Evolutionary conservation across 2,329 filamentous ascomycete genomes (phyloP).

Genomic region (Berkeleyomyces rouxiae): DNA sequence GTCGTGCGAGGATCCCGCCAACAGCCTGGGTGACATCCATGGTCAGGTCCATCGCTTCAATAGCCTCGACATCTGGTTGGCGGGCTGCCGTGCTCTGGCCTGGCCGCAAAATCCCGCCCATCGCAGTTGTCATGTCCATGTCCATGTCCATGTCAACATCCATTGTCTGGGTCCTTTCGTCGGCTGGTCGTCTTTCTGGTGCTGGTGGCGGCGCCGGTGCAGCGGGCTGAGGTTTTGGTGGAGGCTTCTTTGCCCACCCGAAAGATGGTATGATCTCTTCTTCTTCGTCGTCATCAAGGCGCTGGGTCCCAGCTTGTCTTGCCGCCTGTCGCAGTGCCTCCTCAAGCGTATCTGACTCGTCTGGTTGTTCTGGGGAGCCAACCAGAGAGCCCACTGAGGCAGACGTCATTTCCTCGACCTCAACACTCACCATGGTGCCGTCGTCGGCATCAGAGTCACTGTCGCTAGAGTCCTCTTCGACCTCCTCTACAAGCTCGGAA

Average conservation of each 20-base stretch:
- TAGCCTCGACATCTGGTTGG: conserved; percentile 15
- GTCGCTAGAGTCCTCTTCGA: conserved; percentile 32
- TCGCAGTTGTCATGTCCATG: conserved; percentile 39
- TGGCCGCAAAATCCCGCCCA: conserved; percentile 29
- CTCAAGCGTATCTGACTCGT: conserved; percentile 56
- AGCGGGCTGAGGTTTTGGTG: background rate
- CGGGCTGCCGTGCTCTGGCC: background rate
- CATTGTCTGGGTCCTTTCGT: conserved; percentile 17
- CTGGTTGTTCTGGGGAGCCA: conserved; percentile 39
- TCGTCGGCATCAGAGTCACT: conserved; percentile 50
- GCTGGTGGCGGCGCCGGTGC: conserved; percentile 13
- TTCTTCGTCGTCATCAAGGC: conserved; percentile 30
- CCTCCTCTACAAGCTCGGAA: conserved; percentile 34
- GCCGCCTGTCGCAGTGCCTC: conserved; percentile 62
- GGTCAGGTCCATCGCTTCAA: conserved; percentile 67
- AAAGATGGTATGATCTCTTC: conserved; percentile 57
- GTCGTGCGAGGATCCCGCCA: conserved; percentile 54
- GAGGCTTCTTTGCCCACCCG: conserved; percentile 49
- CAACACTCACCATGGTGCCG: conserved; percentile 67
- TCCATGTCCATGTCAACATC: conserved; percentile 31
- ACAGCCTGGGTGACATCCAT: conserved; percentile 86
- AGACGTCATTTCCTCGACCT: conserved; percentile 59
- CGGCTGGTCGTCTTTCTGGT: background rate
- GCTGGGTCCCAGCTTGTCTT: conserved; percentile 56
- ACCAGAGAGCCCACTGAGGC: conserved; percentile 47